Evolutionary conservation across 257 asterid genomes (phyloP), one percentile per base, ranked within the genome.

Genomic region (Anisodus acutangulus): DNA sequence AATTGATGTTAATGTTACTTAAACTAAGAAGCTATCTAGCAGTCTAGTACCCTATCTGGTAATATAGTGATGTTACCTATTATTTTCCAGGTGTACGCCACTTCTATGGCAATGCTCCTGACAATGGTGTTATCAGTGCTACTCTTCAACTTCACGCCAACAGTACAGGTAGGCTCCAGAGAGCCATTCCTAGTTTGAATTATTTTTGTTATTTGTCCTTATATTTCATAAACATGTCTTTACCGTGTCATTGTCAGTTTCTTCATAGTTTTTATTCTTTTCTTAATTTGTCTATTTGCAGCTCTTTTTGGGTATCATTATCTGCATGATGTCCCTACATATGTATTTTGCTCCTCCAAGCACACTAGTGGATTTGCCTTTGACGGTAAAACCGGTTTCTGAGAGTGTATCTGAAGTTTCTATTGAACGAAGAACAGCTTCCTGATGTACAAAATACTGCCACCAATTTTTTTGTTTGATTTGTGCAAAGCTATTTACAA

Each of bases 321-420:
- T 95, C 84, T 97, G 98, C 96, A 93, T 93, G 95, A 91, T 97
- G 98, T 95, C 99, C n/a, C 88, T 97, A 80, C 98, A 95, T 87
- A 93, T 97, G 97, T 93, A 97, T 86, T 97, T 95, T 82, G 97
- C 99, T 62, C 97, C 99, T 88, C 93, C 96, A 84, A 93, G 87
- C 89, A 85, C 85, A 91, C 97, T 93, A 31, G 88, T 97, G 85
- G 98, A 95, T 88, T 86, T 93, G 85, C 97, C 98, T 80, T 71
- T 83, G 83, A 83, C 95, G 7, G 64, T 90, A 26, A 96, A 93
- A 92, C 85, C 94, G 67, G 85, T 84, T 59, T 85, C 94, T 6
- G 91, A 92, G 82, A 91, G 86, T 80, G 45, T 85, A 67, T 86
- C 89, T 16, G 92, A 91, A 90, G 94, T 88, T 80, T 88, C 97